These are phyloP conservation scores for Citrus mangshanensis DNA, from an alignment of 345 rosid species.

Conservation along the genomic window DNA sequence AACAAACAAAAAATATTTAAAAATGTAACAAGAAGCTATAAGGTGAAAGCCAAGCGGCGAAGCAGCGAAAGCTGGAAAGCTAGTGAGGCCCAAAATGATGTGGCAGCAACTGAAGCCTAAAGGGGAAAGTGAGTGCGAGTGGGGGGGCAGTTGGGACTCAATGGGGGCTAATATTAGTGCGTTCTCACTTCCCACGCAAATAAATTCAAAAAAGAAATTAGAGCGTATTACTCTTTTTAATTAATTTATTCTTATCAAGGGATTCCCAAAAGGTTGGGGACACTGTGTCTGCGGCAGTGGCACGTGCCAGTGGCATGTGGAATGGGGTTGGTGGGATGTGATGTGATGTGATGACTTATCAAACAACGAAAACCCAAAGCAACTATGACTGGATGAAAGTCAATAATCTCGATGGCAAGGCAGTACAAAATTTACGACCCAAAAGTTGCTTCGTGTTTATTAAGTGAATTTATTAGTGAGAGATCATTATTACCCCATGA, in stretches of 20 bases:
- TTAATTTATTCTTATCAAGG: too few relatives aligned
- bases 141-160: conserved; percentile 4
- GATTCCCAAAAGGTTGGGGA: conserved; percentile 7
- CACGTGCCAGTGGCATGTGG: background rate
- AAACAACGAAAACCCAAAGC: too few relatives aligned
- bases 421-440: too few relatives aligned
- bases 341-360: background rate
- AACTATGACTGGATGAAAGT: too few relatives aligned
- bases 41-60: background rate
- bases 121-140: background rate
- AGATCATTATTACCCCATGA: too few relatives aligned
- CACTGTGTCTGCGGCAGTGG: background rate
- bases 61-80: background rate
- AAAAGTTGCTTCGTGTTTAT: too few relatives aligned
- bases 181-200: background rate
- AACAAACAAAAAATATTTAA: background rate
- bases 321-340: too few relatives aligned
- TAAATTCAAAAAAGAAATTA: too few relatives aligned
- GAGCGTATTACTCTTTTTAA: too few relatives aligned
- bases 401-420: too few relatives aligned
- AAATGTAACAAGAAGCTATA: background rate
- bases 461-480: too few relatives aligned
- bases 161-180: background rate
- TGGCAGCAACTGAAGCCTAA: background rate
- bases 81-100: background rate